Evolutionary conservation across 2,329 filamentous ascomycete species (phyloP), one percentile per base, ranked within the genome.

Genomic region (Colletotrichum sp.): DNA sequence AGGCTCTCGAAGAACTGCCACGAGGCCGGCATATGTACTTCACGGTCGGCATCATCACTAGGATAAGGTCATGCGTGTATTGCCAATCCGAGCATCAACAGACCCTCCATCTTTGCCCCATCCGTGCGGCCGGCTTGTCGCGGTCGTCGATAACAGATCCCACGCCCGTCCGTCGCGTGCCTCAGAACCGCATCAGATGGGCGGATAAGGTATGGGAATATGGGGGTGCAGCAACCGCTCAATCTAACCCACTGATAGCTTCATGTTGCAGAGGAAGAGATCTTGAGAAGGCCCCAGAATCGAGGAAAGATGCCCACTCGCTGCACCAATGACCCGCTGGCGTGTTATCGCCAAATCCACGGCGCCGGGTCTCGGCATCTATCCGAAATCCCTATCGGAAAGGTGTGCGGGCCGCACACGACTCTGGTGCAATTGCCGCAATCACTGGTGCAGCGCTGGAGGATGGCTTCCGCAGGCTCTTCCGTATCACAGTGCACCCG

Each of bases 401-500:
- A 24, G 59, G 69, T 67, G 69, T 65, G 73, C 73, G 69, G 69
- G 34, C 69, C 73, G 73, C 69, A 18, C 52, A 61, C 28, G 5
- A 18, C 8, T 24, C 15, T 5, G 39, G 61, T 72, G 55, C 52
- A 71, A 67, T 67, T 67, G 18, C 69, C 73, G 73, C 69, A 72
- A 57, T 67, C 68, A 24, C 15, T 34, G 3, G 6, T n/a, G 7
- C 5, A 34, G 26, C 28, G 5, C 16, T 30, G 61, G 24, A 21
- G 34, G n/a, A 39, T 43, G 21, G 13, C 18, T 75, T 75, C 73
- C 73, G 73, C 15, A n/a, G 21, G 52, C 18, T 24, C 36, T 67
- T 73, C 73, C 73, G 73, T 18, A 30, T 30, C 69, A 75, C 73
- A 75, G 73, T 73, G 32, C 63, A 75, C 18, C 73, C 73, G 73